These are phyloP conservation scores for Neonectria hederae DNA, from an alignment of 2,329 filamentous ascomycete genomes.

Conservation along the genomic window DNA sequence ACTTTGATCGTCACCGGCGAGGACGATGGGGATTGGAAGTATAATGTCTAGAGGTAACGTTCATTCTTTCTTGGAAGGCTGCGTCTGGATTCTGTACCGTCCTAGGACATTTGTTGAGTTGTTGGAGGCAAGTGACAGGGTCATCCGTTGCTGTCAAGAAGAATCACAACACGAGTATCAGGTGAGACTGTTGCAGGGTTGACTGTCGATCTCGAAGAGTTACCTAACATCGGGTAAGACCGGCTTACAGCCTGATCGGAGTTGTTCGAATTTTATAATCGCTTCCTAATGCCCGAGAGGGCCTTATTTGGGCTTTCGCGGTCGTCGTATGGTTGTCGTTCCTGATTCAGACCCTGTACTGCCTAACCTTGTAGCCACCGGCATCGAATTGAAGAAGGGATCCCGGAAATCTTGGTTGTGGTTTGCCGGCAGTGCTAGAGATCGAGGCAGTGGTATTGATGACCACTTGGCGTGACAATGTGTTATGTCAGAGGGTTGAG, in stretches of 20 bases:
- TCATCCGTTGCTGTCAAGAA: background rate
- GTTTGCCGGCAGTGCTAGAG: background rate
- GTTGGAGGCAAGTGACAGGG: background rate
- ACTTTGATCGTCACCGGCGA: too few relatives aligned
- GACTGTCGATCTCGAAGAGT: background rate
- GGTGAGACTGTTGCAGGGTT: background rate
- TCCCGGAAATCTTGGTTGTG: constrained; percentile 4
- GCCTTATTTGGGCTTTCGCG: background rate
- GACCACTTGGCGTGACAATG: constrained; percentile 7
- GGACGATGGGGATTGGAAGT: background rate
- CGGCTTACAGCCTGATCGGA: constrained; percentile 14
- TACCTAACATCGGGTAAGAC: background rate
- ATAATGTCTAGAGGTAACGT: background rate
- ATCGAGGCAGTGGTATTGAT: constrained; percentile 8
- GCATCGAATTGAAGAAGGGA: background rate
- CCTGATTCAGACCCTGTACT: constrained; percentile 7
- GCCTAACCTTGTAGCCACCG: background rate
- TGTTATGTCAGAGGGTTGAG: constrained; percentile 2
- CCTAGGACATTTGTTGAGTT: background rate
- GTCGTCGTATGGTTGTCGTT: constrained; percentile 6
- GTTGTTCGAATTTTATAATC: constrained; percentile 3
- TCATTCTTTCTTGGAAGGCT: background rate
- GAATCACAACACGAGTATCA: background rate
- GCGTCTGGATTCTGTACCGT: background rate
- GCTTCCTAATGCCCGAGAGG: constrained; percentile 11